A percentile compares a stretch with the other conserved stretches of the same genome.
Evolutionary conservation across 495 filamentous ascomycete genomes (phyloP).

Genomic region (Cairneyella variabilis): DNA sequence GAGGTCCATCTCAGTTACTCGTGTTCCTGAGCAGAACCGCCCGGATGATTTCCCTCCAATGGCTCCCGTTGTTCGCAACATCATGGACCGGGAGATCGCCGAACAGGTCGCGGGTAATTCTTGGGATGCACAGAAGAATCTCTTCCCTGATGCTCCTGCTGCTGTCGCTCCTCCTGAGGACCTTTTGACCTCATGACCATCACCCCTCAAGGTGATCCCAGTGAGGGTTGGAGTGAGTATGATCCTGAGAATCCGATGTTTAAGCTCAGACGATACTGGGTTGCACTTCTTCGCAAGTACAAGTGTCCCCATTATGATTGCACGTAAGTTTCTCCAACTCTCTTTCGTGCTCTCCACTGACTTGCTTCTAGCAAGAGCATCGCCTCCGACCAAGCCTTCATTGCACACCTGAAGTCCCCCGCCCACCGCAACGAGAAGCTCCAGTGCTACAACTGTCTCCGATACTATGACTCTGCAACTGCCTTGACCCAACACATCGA

Average conservation of each 20-base stretch:
- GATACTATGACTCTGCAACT: slow-evolving; percentile 25
- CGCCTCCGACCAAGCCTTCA: slow-evolving; percentile 12
- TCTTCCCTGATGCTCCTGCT: background rate
- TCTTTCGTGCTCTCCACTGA: slow-evolving; percentile 6
- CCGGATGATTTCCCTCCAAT: background rate
- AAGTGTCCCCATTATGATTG: slow-evolving; percentile 39
- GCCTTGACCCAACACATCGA: slow-evolving; percentile 34
- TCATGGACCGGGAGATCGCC: background rate
- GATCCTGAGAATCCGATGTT: slow-evolving; percentile 31
- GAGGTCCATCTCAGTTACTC: background rate
- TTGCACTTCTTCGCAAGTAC: slow-evolving; percentile 28
- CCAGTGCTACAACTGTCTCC: slow-evolving; percentile 31
- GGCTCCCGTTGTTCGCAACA: background rate
- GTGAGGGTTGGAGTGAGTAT: slow-evolving; percentile 6
- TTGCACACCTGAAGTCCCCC: slow-evolving; percentile 31
- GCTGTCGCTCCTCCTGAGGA: slow-evolving; percentile 1
- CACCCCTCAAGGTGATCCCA: background rate
- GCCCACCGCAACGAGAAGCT: slow-evolving; percentile 26
- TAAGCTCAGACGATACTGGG: slow-evolving; percentile 26
- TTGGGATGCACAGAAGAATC: background rate
- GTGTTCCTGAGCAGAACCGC: background rate
- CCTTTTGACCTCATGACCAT: background rate
- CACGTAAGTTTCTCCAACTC: slow-evolving; percentile 27
- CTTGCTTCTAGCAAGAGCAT: slow-evolving; percentile 30
- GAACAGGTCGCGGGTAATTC: background rate